Evolutionary conservation across 306 rosid genomes (phyloP).

Genomic region (Morella rubra): DNA sequence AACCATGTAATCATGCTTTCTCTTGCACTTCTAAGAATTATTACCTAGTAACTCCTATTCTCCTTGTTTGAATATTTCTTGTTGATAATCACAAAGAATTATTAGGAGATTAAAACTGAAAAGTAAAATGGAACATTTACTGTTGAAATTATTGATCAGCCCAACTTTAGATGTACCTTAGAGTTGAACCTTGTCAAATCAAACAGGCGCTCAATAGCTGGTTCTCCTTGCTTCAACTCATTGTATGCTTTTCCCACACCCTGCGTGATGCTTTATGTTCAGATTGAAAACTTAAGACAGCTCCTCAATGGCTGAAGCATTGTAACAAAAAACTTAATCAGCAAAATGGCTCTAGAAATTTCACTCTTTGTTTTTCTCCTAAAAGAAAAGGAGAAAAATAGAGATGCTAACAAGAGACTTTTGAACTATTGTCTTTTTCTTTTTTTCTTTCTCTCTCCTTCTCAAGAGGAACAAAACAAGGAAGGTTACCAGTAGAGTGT

Average conservation of each 20-base stretch:
- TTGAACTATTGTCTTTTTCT: constrained; percentile 1
- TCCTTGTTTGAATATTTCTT: no score
- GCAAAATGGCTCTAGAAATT: background rate
- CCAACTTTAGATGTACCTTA: constrained; percentile 46
- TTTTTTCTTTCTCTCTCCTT: background rate
- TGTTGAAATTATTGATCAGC: no score
- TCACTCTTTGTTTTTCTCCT: background rate
- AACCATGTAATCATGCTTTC: no score
- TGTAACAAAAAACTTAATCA: constrained; percentile 22
- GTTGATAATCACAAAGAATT: no score
- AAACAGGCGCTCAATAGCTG: constrained; percentile 76
- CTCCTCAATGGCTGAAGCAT: constrained; percentile 50
- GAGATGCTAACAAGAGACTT: background rate
- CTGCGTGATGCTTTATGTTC: constrained; percentile 65
- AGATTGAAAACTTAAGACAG: constrained; percentile 53
- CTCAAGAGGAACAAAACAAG: background rate
- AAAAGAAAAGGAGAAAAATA: background rate
- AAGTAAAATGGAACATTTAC: no score
- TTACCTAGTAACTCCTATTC: no score
- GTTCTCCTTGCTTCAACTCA: constrained; percentile 91
- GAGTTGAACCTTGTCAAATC: constrained; percentile 57
- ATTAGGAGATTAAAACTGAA: no score
- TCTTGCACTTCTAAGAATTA: no score
- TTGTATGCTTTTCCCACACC: constrained; percentile 88
- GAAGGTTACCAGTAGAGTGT: background rate